phyloP scores from a whole-genome alignment of 2,329 filamentous ascomycete species.

The Phyllachora maydis region DNA sequence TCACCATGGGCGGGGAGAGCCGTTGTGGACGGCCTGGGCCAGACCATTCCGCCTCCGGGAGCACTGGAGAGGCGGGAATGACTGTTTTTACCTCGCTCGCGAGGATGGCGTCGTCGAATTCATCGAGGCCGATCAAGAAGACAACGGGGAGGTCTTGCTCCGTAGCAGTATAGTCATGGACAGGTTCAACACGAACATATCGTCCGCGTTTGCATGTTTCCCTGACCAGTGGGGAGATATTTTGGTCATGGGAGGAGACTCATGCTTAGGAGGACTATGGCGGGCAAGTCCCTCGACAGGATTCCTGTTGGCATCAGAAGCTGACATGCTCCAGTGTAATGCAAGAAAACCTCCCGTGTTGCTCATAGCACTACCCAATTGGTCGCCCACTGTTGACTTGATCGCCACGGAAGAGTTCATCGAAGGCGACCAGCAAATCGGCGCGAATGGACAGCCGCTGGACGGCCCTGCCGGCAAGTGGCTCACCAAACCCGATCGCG shows the following conservation, averaged over 20 bases:
- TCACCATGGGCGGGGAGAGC: conserved; percentile 23
- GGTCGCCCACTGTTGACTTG: conserved; percentile 37
- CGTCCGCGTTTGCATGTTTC: conserved; percentile 64
- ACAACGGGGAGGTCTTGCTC: too few species aligned
- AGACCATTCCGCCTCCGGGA: conserved; percentile 50
- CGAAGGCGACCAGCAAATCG: conserved; percentile 8
- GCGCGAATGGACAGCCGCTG: conserved; percentile 4
- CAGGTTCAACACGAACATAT: conserved; percentile 51
- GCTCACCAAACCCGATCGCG: conserved; percentile 31
- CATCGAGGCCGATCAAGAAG: conserved; percentile 41
- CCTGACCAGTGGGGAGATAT: conserved; percentile 50
- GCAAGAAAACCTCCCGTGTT: conserved; percentile 30
- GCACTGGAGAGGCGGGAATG: too few species aligned
- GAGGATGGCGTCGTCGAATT: conserved; percentile 71
- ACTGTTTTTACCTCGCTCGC: conserved; percentile 68
- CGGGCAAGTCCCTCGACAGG: conserved; percentile 26
- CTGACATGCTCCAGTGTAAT: conserved; percentile 18
- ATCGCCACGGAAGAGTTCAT: conserved; percentile 20
- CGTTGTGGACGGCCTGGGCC: conserved; percentile 72
- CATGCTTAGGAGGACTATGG: conserved; percentile 59
- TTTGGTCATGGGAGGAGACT: conserved; percentile 60
- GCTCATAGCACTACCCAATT: conserved; percentile 42
- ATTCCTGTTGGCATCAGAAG: background rate
- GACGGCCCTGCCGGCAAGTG: too few species aligned
- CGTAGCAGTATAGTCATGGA: conserved; percentile 34